Evolutionary conservation across 2,329 filamentous ascomycete genomes (phyloP).

Genomic region (Fusarium austroafricanum): DNA sequence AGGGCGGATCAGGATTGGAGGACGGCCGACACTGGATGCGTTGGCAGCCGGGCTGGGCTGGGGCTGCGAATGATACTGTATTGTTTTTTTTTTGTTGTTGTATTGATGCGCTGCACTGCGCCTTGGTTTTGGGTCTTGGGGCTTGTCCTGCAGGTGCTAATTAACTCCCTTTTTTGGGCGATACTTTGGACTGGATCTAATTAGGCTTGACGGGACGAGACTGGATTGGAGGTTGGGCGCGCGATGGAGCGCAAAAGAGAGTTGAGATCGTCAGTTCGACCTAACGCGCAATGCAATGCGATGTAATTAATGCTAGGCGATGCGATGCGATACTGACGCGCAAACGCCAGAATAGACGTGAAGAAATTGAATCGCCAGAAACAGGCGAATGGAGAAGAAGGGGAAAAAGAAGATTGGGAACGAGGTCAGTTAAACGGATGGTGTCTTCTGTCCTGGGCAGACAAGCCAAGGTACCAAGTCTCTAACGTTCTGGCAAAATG

Average conservation of each 20-base stretch:
- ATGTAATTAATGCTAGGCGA: conserved; percentile 4
- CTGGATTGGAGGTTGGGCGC: conserved; percentile 22
- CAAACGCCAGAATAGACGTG: conserved; percentile 23
- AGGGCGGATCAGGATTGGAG: conserved; percentile 38
- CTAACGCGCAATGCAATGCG: conserved; percentile 21
- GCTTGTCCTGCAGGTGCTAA: conserved; percentile 43
- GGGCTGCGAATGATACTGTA: conserved; percentile 11
- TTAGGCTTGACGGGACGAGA: conserved; percentile 9
- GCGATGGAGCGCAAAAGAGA: conserved; percentile 13
- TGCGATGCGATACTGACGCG: conserved; percentile 27
- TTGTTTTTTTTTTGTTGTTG: conserved; percentile 39
- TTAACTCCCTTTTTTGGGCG: conserved; percentile 41
- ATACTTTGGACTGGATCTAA: conserved; percentile 19
- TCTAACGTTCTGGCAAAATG: conserved; percentile 27
- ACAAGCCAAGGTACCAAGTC: conserved; percentile 14
- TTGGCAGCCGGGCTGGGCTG: conserved; percentile 34
- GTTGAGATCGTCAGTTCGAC: conserved; percentile 17
- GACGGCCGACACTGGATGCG: conserved; percentile 38
- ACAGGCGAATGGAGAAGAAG: conserved; percentile 34
- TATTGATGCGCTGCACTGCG: conserved; percentile 16
- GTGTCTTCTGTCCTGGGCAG: conserved; percentile 6
- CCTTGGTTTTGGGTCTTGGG: conserved; percentile 22
- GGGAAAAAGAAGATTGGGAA: conserved; percentile 10
- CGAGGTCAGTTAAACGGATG: conserved; percentile 34
- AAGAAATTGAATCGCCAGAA: conserved; percentile 26